Percentiles rank a stretch among this genome's conserved stretches.
Evolutionary conservation across 768 basidiomycete genomes (phyloP).

Genomic region (Russula dissimulans): DNA sequence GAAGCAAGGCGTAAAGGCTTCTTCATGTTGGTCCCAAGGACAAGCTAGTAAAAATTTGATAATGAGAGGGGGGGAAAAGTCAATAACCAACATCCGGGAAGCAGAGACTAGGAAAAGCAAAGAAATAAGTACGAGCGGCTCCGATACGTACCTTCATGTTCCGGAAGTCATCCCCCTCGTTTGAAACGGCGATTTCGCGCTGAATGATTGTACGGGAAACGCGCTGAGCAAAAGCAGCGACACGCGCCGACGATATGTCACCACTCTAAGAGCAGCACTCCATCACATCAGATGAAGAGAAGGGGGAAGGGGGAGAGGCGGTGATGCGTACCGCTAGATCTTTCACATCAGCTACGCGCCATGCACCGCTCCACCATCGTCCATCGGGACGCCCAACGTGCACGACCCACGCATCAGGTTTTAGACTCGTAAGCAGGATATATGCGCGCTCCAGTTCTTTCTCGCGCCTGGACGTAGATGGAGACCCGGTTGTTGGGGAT

Average conservation of each 20-base stretch:
- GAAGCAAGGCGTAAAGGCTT: slow-evolving; percentile 5
- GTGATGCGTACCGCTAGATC: not conserved
- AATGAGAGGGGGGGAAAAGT: not conserved
- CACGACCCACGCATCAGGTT: slow-evolving; percentile 5
- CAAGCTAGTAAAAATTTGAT: not conserved
- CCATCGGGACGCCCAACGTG: slow-evolving; percentile 8
- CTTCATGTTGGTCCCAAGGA: slow-evolving; percentile 6
- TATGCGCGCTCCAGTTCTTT: not conserved
- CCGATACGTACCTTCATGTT: slow-evolving; percentile 2
- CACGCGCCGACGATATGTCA: not conserved
- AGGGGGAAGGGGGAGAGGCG: not conserved
- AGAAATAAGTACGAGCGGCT: not conserved
- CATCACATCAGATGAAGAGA: not conserved
- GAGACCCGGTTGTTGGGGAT: not conserved
- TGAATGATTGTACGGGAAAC: not conserved
- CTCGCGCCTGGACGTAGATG: not conserved
- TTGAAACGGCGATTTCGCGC: not conserved
- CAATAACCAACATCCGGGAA: not conserved
- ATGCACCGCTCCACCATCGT: slow-evolving; percentile 13
- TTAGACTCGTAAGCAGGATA: slow-evolving; percentile 5
- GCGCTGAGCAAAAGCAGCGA: slow-evolving; percentile 3
- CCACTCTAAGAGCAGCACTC: not conserved
- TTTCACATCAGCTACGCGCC: slow-evolving; percentile 4
- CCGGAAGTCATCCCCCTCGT: slow-evolving; percentile 1
- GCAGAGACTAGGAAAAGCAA: too few species aligned